phyloP scores from a whole-genome alignment of 75 land plant species.

The Isoetes taiwanensis region DNA sequence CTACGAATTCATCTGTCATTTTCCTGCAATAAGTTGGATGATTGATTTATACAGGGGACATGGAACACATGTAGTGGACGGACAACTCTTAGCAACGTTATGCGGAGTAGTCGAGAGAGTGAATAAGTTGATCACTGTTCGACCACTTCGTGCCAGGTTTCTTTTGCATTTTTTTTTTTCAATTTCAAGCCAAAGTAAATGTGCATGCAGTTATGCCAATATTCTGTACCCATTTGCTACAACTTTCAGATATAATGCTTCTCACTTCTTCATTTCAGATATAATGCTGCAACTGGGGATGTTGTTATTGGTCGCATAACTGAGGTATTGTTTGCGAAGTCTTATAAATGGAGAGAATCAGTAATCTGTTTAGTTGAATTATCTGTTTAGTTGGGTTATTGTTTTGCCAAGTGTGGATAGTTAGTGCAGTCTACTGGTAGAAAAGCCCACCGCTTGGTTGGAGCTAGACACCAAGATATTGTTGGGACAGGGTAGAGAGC shows the following conservation, averaged over 20 bases:
- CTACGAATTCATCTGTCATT: not conserved
- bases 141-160: constrained; percentile 64
- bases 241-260: not conserved
- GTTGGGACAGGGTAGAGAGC: no score
- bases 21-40: not conserved
- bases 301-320: constrained; percentile 82
- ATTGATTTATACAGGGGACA: constrained; percentile 50
- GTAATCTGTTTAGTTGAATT: no score
- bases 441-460: no score
- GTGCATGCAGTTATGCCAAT: not conserved
- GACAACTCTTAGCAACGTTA: constrained; percentile 63
- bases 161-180: not conserved
- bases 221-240: not conserved
- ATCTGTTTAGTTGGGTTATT: no score
- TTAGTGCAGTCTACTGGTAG: no score
- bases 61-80: constrained; percentile 62
- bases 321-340: no score
- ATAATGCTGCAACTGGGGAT: constrained; percentile 85
- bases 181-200: not conserved
- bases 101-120: constrained; percentile 94
- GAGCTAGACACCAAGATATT: no score
- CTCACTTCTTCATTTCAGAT: constrained; percentile 25
- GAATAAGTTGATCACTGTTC: constrained; percentile 79
- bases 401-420: no score
- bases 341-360: no score